Base-by-base conservation (phyloP, 306 rosid genomes). In the Canavalia ensiformis region DNA sequence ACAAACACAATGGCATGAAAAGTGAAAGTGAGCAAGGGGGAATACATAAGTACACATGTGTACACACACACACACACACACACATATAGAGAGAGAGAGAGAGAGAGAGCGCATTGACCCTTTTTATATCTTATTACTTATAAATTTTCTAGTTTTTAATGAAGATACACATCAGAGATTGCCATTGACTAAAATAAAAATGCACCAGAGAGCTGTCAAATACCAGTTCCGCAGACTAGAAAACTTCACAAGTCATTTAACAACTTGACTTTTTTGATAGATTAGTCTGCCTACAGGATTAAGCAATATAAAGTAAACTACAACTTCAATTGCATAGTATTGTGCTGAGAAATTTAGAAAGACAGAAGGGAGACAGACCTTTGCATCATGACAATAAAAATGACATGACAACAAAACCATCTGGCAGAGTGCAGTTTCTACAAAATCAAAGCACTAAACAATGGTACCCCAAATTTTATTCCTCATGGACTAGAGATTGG, bases 281-380 rank as follows among this genome's bases (percentile, higher is more conserved):
- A 69, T 45, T 60, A 57, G 52, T 59, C 46, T 49, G 41, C 68
- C 51, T 30, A 34, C 46, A 54, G 45, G 73, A 77, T 51, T 49
- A 46, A 11, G 81, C 72, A 87, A 83, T 77, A 73, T 30, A 67
- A 56, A 66, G 83, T 54, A 77, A 59, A 81, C 44, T 30, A 77
- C 7, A 60, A 54, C 58, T 74, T 50, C 2, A 68, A 68, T 64
- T 68, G 81, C 84, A 45, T 1, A 25, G 41, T 49, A 33, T n/a
- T 8, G 59, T 25, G 73, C 35, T 31, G 63, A 72, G 54, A 82
- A 66, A 50, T 57, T 63, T 28, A 31, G 42, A 33, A 79, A 49
- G 42, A 12, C 25, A 52, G 44, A 69, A 74, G 6, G 18, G 39
- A 29, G 37, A 42, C 46, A 57, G 51, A 50, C 41, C 58, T 31